Conservation (phyloP, 805 yeast genomes). For the Lachancea cidri region DNA sequence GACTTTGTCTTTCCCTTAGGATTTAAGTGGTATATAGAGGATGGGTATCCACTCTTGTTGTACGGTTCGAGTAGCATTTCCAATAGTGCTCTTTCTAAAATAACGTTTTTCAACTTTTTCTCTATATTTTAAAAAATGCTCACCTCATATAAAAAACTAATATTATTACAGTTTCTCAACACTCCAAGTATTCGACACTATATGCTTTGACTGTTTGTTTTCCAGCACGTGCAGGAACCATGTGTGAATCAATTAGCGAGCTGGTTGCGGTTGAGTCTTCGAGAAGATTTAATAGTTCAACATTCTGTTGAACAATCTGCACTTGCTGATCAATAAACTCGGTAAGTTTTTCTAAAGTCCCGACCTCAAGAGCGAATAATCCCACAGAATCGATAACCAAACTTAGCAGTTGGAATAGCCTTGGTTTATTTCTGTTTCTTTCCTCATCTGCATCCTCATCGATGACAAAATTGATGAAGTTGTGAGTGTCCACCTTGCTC, state of each 20-base stretch:
- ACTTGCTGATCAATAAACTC: slow-evolving; percentile 25
- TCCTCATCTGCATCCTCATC: slow-evolving; percentile 19
- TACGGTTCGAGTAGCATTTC: slow-evolving; percentile 12
- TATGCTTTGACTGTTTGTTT: slow-evolving; percentile 22
- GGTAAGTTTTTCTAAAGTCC: slow-evolving; percentile 20
- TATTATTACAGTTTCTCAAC: too few species aligned
- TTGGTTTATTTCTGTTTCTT: slow-evolving; percentile 18
- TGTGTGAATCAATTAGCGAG: slow-evolving; percentile 6
- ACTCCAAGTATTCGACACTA: slow-evolving; percentile 29
- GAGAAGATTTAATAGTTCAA: slow-evolving; percentile 26
- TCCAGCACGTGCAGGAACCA: slow-evolving; percentile 7
- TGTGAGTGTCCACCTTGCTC: slow-evolving; percentile 30
- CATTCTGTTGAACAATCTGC: slow-evolving; percentile 25
- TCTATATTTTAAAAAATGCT: too few species aligned
- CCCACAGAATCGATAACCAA: slow-evolving; percentile 34
- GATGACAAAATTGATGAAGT: slow-evolving; percentile 32
- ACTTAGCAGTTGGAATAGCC: slow-evolving; percentile 29
- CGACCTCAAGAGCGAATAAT: slow-evolving; percentile 29
- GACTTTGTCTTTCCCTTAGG: not conserved
- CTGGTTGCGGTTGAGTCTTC: slow-evolving; percentile 16
- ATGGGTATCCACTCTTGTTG: slow-evolving; percentile 13
- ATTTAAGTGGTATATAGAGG: slow-evolving; percentile 17
- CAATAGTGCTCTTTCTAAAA: not conserved
- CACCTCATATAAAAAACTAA: too few species aligned
- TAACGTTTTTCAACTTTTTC: not conserved